Conservation (phyloP, 2,329 filamentous ascomycete species). For the Coniochaeta sp. region DNA sequence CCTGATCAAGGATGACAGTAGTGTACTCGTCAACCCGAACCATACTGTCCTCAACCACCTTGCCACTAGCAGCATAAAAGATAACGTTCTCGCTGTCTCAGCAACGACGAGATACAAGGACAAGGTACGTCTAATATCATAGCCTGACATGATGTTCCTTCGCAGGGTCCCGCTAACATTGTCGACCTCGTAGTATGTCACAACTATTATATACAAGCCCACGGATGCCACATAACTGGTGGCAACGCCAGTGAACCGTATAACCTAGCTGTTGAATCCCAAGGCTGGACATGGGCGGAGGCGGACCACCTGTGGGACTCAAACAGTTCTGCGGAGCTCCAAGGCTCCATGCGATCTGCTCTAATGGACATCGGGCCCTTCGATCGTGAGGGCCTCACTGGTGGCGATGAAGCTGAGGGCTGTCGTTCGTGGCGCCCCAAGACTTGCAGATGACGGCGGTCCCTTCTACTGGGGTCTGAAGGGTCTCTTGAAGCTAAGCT, state of each 20-base stretch:
- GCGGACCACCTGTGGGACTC: neutral
- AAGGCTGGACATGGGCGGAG: neutral
- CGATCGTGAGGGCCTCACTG: neutral
- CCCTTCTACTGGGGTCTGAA: neutral
- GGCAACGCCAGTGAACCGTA: neutral
- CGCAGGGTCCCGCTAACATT: constrained; percentile 9
- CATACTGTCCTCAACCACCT: constrained; percentile 95
- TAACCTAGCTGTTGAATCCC: neutral
- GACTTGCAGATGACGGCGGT: neutral
- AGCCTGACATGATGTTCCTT: neutral
- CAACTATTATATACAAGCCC: constrained; percentile 95
- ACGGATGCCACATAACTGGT: constrained; percentile 31
- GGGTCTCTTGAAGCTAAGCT: neutral
- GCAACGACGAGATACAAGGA: constrained; percentile 96
- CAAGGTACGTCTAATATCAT: constrained; percentile 52
- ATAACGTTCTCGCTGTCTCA: constrained; percentile 88
- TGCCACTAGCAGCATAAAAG: constrained; percentile 96
- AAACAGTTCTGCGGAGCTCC: neutral
- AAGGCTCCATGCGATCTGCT: neutral
- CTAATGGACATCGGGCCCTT: neutral
- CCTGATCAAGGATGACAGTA: constrained; percentile 95
- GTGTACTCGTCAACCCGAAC: constrained; percentile 92
- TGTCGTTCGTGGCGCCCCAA: neutral
- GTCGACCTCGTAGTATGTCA: constrained; percentile 65
- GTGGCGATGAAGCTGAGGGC: neutral